These are phyloP conservation scores for Gillenia trifoliata DNA, from an alignment of 306 rosid species.

Conservation along the genomic window DNA sequence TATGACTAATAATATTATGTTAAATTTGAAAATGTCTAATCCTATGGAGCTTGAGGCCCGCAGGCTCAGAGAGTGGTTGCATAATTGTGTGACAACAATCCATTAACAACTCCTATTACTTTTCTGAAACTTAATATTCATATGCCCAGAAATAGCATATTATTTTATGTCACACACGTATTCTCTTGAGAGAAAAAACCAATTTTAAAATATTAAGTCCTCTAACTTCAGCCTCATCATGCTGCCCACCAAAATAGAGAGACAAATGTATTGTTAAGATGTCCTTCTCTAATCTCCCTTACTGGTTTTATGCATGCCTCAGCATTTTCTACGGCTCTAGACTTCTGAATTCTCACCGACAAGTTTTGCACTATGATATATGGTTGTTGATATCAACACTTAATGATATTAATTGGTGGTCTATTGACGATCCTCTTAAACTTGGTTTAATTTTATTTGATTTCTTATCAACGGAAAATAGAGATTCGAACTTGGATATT, in stretches of 20 bases:
- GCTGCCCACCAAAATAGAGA: constrained; percentile 48
- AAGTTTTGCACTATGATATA: not conserved
- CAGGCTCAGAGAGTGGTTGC: constrained; percentile 9
- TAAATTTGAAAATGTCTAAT: constrained; percentile 1
- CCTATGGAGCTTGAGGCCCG: not conserved
- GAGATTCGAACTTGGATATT: too few relatives aligned
- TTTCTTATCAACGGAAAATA: too few relatives aligned
- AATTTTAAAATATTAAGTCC: constrained; percentile 19
- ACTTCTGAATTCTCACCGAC: constrained; percentile 40
- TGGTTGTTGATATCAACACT: not conserved
- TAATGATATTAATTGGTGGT: not conserved
- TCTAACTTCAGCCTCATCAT: constrained; percentile 30
- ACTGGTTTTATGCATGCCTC: constrained; percentile 10
- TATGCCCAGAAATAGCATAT: not conserved
- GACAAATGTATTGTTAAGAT: constrained; percentile 41
- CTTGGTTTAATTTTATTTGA: not conserved
- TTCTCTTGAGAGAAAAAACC: constrained; percentile 26
- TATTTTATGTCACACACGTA: constrained; percentile 32
- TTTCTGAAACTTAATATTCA: too few relatives aligned
- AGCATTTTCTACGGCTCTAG: not conserved
- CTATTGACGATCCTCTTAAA: not conserved
- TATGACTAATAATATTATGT: not conserved
- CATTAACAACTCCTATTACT: constrained; percentile 15
- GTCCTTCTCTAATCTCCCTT: constrained; percentile 49
- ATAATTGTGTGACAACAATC: constrained; percentile 18